Base-by-base conservation (phyloP, 257 asterid genomes). In the Lycium barbarum region DNA sequence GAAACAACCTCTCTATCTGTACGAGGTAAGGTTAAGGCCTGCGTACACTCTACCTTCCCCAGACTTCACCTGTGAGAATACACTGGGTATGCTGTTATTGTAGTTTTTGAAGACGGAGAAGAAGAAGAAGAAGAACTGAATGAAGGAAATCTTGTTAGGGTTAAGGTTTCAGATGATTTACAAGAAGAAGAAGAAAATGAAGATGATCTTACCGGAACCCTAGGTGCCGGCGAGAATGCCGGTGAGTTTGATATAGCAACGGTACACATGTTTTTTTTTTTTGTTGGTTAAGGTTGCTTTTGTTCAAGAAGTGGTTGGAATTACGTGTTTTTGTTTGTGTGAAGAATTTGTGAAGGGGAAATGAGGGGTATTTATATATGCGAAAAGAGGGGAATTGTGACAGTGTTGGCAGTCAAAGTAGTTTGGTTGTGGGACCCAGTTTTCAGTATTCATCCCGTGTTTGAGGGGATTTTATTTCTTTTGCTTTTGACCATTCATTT, bases 241-340 rank as follows among this genome's bases (percentile, higher is more conserved):
- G 96, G 94, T 9, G 98, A 91, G 84, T 80, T 91, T n/a, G 98
- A 89, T 83, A 92, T 86, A 2, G 97, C 98, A 20, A 91, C 86
- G 63, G 89, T 79, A 43, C 91, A 89, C 93, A 91, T 90, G 15
- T 18, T 26, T 20, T 53, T 62, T 53, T 62, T 33, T n/a, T 67
- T 51, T 49, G 8, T 17, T 26, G 33, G 33, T 26, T 26, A 26
- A 26, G 20, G 36, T 59, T 36, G 3, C 17, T 40, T 51, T 63
- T 45, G 53, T 3, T 54, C 4, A 43, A 84, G 86, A 86, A 89
- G 83, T 88, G 0, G 59, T 74, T 85, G 86, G 68, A 83, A 54
- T 83, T 53, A 40, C n/a, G 74, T n/a, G 84, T 40, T 81, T n/a
- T n/a, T 18, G 36, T 36, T 59, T 66, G 17, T 26, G 14, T 15